phyloP scores from a whole-genome alignment of 768 basidiomycete species.

The Lentinula detonsa region DNA sequence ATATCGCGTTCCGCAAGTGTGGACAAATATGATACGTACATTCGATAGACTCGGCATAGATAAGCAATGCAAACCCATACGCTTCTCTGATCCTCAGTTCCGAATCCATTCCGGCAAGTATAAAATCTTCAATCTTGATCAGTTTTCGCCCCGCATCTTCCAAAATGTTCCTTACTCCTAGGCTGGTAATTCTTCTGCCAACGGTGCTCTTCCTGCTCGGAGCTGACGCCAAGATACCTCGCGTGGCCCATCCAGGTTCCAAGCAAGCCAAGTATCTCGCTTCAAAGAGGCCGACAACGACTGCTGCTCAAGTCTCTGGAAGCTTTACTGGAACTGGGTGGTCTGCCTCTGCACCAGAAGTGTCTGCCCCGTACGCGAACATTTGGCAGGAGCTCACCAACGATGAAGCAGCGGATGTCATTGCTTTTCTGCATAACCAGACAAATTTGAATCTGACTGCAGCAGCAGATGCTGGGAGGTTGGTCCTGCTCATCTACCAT shows the following conservation, averaged over 20 bases:
- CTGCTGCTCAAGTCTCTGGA: not conserved
- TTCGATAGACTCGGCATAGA: not conserved
- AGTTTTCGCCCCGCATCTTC: not conserved
- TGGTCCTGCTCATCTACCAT: not conserved
- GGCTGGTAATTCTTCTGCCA: not conserved
- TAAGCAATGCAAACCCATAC: not conserved
- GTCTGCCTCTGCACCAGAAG: conserved; percentile 1
- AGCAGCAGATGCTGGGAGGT: conserved; percentile 11
- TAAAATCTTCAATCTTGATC: not conserved
- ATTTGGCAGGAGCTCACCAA: conserved; percentile 1
- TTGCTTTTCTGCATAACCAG: conserved; percentile 16
- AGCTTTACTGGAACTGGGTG: conserved; percentile 5
- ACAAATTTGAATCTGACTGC: conserved; percentile 14
- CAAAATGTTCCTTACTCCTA: not conserved
- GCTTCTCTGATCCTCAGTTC: not conserved
- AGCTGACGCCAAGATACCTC: not conserved
- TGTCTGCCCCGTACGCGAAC: not conserved
- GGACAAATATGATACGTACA: not conserved
- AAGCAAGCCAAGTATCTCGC: not conserved
- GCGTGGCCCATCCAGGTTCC: conserved; percentile 1
- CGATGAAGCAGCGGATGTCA: conserved; percentile 10
- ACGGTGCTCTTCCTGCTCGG: not conserved
- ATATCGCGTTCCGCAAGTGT: not conserved
- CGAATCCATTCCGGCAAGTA: not conserved
- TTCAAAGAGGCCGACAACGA: not conserved